Evolutionary conservation across 148 eudicot genomes (phyloP).

Genomic region (Camellia lanceoleosa): DNA sequence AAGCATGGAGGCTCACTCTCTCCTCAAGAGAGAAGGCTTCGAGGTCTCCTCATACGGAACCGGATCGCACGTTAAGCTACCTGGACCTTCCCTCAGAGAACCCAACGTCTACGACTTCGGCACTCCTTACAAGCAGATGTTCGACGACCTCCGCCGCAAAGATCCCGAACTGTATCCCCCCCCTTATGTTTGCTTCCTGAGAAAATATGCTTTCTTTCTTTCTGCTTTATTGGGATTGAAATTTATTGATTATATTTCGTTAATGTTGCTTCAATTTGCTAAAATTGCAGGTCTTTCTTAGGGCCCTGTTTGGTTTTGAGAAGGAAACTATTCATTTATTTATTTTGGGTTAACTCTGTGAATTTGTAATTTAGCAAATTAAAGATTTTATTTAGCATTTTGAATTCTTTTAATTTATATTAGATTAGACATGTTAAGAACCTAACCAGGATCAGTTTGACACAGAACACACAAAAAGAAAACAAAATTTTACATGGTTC

Average conservation of each 20-base stretch:
- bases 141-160: conserved; percentile 86
- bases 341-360: too few species aligned
- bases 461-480: too few species aligned
- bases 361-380: too few species aligned
- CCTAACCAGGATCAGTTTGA: too few species aligned
- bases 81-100: conserved; percentile 88
- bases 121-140: conserved; percentile 93
- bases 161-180: conserved; percentile 83
- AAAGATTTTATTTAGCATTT: background rate
- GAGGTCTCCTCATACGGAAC: conserved; percentile 90
- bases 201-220: background rate
- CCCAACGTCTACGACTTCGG: conserved; percentile 94
- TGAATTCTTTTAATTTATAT: background rate
- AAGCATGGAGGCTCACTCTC: conserved; percentile 87
- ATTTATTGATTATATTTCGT: background rate
- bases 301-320: too few species aligned
- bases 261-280: background rate
- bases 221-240: background rate
- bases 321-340: too few species aligned
- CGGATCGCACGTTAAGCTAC: conserved; percentile 89
- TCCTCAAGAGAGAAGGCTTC: conserved; percentile 75
- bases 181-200: background rate
- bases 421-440: too few species aligned
- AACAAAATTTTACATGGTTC: too few species aligned
- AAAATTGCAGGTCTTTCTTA: too few species aligned